These are phyloP conservation scores for Kazachstania sp. DNA, from an alignment of 1,139 yeast genomes.

Conservation along the genomic window DNA sequence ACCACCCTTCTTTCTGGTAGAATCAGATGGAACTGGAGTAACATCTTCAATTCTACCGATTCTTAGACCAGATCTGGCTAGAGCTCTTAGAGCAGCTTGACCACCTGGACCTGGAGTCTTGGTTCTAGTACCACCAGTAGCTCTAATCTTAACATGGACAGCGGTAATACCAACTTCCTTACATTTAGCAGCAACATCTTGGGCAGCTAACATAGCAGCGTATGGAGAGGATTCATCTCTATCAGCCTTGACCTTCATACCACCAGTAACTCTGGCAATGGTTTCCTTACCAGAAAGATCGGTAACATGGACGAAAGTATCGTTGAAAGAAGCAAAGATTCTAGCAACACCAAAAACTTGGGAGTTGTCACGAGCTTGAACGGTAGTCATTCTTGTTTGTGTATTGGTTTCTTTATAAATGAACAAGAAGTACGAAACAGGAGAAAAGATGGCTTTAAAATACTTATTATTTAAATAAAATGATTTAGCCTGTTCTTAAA, in stretches of 20 bases:
- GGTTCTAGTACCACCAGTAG: slow-evolving; percentile 99
- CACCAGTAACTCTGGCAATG: slow-evolving; percentile 99
- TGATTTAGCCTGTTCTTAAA: no score
- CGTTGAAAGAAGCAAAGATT: slow-evolving; percentile 99
- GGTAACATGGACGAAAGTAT: slow-evolving; percentile 99
- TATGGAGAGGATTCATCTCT: slow-evolving; percentile 99
- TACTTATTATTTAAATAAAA: no score
- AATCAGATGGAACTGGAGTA: slow-evolving; percentile 99
- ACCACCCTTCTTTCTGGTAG: slow-evolving; percentile 99
- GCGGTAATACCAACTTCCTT: slow-evolving; percentile 99
- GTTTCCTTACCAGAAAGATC: slow-evolving; percentile 99
- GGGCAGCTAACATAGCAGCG: slow-evolving; percentile 99
- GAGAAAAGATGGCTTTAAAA: not conserved
- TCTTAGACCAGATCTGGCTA: slow-evolving; percentile 99
- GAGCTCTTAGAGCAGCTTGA: slow-evolving; percentile 99
- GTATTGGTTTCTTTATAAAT: not conserved
- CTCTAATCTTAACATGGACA: slow-evolving; percentile 99
- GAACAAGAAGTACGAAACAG: not conserved
- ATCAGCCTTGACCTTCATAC: slow-evolving; percentile 99
- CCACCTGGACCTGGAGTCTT: slow-evolving; percentile 99
- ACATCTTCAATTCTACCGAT: slow-evolving; percentile 99
- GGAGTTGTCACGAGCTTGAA: slow-evolving; percentile 86
- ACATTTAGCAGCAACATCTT: slow-evolving; percentile 98
- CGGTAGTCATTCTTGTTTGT: slow-evolving; percentile 3
- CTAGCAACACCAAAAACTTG: slow-evolving; percentile 99